Evolutionary conservation across 2,329 filamentous ascomycete genomes (phyloP), one percentile per base, ranked within the genome.

Genomic region (Dactylellina drechsleri): DNA sequence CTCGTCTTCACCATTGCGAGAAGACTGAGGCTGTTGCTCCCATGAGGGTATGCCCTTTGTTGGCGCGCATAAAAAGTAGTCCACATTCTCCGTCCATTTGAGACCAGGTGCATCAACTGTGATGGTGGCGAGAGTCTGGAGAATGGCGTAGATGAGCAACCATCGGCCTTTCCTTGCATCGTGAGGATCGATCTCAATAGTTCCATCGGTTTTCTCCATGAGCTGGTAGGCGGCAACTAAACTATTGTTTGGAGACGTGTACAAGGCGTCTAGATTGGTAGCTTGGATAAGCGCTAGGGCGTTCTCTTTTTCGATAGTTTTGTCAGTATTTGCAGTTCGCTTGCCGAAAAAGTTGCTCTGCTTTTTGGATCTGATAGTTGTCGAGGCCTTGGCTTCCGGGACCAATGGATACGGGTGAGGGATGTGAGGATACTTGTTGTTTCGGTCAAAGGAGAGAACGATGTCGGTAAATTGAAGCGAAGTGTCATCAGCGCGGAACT

Each of bases 401-500:
- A 91, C 83, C 0, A 91, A 81, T 0, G 89, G 88, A 77, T 89
- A 90, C 0, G 90, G 89, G 71, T 90, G 86, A 0, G 89, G 87
- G 52, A 91, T 87, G 74, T 90, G 88, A 2, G 89, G 89, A 79
- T 87, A 89, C 6, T 85, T 84, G 77, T 87, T 83, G 60, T 84
- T 85, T 75, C 86, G 89, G 81, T 91, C 89, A 76, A 88, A 91
- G 66, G 86, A 85, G 66, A 90, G 83, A 2, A 91, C 82, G 80
- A 91, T 86, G 77, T 91, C 88, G 0, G 88, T 90, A 77, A 91
- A 85, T 1, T 87, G 87, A n/a, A 90, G 82, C 50, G 87, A 87
- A 1, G 81, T 81, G 20, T 82, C 78, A 58, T 85, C 83, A 20
- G 83, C 82, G 8, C 79, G 79, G 79, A 84, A 84, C 20, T 77